These are phyloP conservation scores for Funneliformis geosporum DNA, from an alignment of 192 early-diverging fungal species.

Conservation along the genomic window DNA sequence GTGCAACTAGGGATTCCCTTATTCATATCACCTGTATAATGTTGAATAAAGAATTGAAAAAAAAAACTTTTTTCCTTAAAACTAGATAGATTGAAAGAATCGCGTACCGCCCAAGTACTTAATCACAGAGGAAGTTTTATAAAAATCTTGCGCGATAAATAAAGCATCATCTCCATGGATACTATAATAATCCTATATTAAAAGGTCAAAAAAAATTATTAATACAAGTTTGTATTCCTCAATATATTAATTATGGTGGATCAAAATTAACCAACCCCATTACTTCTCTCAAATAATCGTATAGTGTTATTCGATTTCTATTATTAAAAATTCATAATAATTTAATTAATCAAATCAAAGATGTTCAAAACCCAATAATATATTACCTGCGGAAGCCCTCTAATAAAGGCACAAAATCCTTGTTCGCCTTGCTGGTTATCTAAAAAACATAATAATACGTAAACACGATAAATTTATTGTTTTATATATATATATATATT, in stretches of 20 bases:
- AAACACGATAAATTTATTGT: neutral
- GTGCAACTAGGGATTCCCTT: conserved; percentile 75
- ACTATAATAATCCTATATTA: conserved; percentile 73
- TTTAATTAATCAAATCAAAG: conserved; percentile 1
- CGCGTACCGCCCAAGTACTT: conserved; percentile 77
- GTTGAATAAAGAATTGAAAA: neutral
- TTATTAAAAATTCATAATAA: neutral
- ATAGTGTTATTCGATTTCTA: conserved; percentile 62
- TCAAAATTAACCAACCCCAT: conserved; percentile 44
- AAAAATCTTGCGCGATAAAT: conserved; percentile 82
- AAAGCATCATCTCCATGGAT: conserved; percentile 88
- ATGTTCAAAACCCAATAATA: neutral
- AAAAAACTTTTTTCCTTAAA: neutral
- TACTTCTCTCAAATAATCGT: conserved; percentile 71
- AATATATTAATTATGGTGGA: neutral
- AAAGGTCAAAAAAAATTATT: neutral
- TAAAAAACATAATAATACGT: conserved; percentile 1
- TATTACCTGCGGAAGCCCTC: conserved; percentile 51
- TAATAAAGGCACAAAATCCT: conserved; percentile 56
- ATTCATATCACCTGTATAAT: conserved; percentile 43
- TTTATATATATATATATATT: neutral
- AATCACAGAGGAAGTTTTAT: conserved; percentile 89
- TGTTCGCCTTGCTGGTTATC: conserved; percentile 46
- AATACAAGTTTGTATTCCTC: neutral
- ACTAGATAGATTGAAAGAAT: neutral